A percentile compares a stretch with the other conserved stretches of the same genome.
Conservation (phyloP, 192 early-diverging fungal species). For the Phlyctochytrium planicorne region DNA sequence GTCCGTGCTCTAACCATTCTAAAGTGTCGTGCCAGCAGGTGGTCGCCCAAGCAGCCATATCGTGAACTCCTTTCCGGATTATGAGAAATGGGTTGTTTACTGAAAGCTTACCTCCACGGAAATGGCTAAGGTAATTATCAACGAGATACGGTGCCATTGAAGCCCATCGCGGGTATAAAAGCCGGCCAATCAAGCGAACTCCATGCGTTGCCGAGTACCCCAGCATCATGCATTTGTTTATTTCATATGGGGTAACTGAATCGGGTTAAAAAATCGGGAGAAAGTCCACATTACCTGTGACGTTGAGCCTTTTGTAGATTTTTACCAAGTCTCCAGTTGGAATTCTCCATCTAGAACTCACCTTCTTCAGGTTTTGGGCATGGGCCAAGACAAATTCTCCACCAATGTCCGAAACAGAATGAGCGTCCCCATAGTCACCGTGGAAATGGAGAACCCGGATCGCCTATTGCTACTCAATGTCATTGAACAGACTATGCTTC, state of each 20-base stretch:
- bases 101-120: too few species aligned
- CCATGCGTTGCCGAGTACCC: conserved; percentile 62
- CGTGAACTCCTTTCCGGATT: conserved; percentile 68
- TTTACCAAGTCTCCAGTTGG: conserved; percentile 63
- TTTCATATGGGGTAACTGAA: conserved; percentile 22
- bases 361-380: conserved; percentile 9
- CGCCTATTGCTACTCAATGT: background rate
- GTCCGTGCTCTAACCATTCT: conserved; percentile 44
- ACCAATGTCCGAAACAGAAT: conserved; percentile 61
- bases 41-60: conserved; percentile 57
- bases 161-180: conserved; percentile 54
- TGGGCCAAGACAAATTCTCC: conserved; percentile 65
- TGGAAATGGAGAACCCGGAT: conserved; percentile 53
- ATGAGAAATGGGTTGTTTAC: too few species aligned
- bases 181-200: conserved; percentile 53
- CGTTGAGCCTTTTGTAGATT: conserved; percentile 49
- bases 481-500: background rate
- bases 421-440: conserved; percentile 47
- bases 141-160: conserved; percentile 69
- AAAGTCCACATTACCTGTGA: conserved; percentile 5
- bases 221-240: conserved; percentile 56
- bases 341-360: conserved; percentile 51
- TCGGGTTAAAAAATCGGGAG: background rate
- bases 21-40: conserved; percentile 55
- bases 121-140: conserved; percentile 69